Conservation (phyloP, 2,329 filamentous ascomycete genomes). For the Ophiocordyceps camponoti-leonardi region DNA sequence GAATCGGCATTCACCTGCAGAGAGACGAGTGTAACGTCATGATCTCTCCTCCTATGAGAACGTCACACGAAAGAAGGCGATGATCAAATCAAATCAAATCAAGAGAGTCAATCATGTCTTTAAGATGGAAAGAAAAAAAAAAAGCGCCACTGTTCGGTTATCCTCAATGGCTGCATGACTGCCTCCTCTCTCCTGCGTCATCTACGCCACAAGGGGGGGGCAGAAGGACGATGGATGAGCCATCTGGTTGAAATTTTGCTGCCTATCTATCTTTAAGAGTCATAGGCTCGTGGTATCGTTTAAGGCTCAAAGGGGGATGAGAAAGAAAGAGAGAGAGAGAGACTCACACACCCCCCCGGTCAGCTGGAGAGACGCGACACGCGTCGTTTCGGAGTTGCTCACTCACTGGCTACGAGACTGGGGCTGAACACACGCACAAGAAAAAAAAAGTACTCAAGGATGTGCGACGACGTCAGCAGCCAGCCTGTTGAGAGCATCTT, state of each 20-base stretch:
- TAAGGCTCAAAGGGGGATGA: no score
- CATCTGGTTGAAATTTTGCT: background rate
- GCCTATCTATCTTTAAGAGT: no score
- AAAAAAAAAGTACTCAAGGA: background rate
- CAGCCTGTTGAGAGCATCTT: background rate
- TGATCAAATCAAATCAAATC: no score
- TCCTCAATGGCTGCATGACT: no score
- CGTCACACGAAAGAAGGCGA: background rate
- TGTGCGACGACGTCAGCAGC: background rate
- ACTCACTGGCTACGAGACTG: background rate
- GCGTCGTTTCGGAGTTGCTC: background rate
- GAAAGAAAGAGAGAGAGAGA: no score
- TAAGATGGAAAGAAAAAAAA: no score
- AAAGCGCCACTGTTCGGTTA: no score
- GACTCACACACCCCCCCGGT: background rate
- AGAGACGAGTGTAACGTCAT: background rate
- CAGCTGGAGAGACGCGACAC: background rate
- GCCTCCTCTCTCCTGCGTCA: no score
- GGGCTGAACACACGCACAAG: no score
- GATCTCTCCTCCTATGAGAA: background rate
- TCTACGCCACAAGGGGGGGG: no score
- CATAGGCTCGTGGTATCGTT: no score
- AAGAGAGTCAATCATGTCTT: background rate
- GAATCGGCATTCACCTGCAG: background rate
- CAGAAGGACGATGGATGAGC: background rate